Percentiles rank a stretch among this genome's conserved stretches.
Conservation (phyloP, 441 rosid species). For the Mallotus japonicus region DNA sequence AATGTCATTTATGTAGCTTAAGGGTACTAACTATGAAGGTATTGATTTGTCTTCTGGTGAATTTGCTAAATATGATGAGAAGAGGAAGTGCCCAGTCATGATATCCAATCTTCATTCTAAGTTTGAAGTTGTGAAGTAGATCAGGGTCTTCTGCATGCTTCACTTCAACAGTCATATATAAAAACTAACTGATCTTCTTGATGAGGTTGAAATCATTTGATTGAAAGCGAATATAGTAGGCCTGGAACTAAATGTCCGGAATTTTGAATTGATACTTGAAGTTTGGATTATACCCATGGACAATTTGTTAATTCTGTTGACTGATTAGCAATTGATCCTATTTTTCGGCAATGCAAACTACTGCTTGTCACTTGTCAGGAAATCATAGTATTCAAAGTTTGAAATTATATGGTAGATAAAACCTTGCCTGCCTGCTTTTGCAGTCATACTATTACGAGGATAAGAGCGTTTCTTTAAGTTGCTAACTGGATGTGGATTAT, state of each 20-base stretch:
- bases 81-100: conserved; percentile 89
- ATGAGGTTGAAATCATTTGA: conserved; percentile 22
- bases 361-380: background rate
- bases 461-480: background rate
- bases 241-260: conserved; percentile 12
- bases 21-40: conserved; percentile 64
- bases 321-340: background rate
- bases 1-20: conserved; percentile 38
- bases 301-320: conserved; percentile 9
- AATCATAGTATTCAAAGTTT: background rate
- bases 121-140: conserved; percentile 61
- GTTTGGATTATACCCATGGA: conserved; percentile 13
- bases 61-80: conserved; percentile 78
- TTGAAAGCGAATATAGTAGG: background rate
- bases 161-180: background rate
- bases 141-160: background rate
- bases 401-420: background rate
- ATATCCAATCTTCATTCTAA: conserved; percentile 73
- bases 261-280: background rate
- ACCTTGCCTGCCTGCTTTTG: too few species aligned
- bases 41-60: conserved; percentile 80
- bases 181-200: conserved; percentile 10
- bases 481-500: background rate
- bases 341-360: background rate
- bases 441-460: background rate